Base-by-base conservation (phyloP, 106 monocot species). In the Iris macrosiphon region DNA sequence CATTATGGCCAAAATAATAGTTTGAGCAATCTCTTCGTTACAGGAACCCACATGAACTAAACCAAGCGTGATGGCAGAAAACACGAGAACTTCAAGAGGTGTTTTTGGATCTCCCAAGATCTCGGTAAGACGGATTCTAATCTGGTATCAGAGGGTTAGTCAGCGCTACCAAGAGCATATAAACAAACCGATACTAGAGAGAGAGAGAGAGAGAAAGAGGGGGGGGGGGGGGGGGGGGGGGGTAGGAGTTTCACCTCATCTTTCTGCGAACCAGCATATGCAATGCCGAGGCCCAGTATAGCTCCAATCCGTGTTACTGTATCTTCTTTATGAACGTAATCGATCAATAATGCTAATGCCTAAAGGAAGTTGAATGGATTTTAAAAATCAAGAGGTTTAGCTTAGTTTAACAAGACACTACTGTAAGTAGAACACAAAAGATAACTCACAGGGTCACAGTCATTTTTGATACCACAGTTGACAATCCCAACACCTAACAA, bases 201-300 rank as follows among this genome's bases (percentile, higher is more conserved):
- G 14, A 22, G n/a, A n/a, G n/a, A n/a, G n/a, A n/a, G n/a, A n/a
- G n/a, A n/a, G n/a, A n/a, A n/a, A n/a, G n/a, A n/a, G n/a, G n/a
- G n/a, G n/a, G n/a, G n/a, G n/a, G n/a, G n/a, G n/a, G n/a, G n/a
- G n/a, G n/a, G n/a, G n/a, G n/a, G n/a, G n/a, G n/a, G n/a, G n/a
- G n/a, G n/a, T n/a, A 51, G 21, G n/a, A 25, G 14, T 37, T 50
- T 19, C 15, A 96, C 96, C 79, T 98, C 91, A 18, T 90, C 96
- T 67, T 98, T 90, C 31, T 87, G 75, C 33, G 96, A 86, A 47
- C 96, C 96, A 34, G 96, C 96, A 75, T 98, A 98, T 61, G 96
- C 83, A 73, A 98, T 87, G 12, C 96, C 96, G 67, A 98, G 85
- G 4, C 96, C 96, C 69, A 98, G 56, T 40, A 98, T 98, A 45